Evolutionary conservation across 2,329 filamentous ascomycete species (phyloP).

Genomic region (Cladosporium velox): DNA sequence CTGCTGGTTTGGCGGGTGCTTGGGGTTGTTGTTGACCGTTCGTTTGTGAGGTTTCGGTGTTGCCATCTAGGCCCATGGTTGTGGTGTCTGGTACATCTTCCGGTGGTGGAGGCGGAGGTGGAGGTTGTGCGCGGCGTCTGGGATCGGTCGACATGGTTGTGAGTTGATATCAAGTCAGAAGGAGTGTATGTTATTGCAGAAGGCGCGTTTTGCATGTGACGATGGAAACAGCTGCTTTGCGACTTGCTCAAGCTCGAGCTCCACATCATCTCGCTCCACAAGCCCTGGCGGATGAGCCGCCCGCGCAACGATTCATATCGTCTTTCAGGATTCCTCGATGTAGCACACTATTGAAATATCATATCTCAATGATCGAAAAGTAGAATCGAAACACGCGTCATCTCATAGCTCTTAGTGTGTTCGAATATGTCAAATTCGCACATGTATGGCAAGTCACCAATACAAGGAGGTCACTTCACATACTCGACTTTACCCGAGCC

Average conservation of each 20-base stretch:
- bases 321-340: background rate
- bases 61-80: constrained; percentile 36
- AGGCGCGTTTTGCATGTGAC: constrained; percentile 10
- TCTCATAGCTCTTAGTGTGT: background rate
- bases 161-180: background rate
- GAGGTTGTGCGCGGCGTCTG: constrained; percentile 46
- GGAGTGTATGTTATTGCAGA: background rate
- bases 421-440: background rate
- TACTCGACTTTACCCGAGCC: background rate
- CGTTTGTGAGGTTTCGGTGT: constrained; percentile 23
- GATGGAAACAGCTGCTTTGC: background rate
- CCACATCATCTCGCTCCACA: background rate
- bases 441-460: background rate
- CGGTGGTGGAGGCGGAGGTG: constrained; percentile 54
- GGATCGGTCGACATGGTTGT: constrained; percentile 47
- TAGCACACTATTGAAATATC: background rate
- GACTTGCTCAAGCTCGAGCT: constrained; percentile 13
- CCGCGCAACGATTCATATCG: background rate
- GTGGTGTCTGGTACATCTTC: constrained; percentile 39
- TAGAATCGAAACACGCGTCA: background rate
- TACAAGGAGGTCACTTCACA: background rate
- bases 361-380: background rate
- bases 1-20: constrained; percentile 22
- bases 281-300: background rate
- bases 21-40: constrained; percentile 28